Percentiles rank a stretch among this genome's conserved stretches.
phyloP scores from a whole-genome alignment of 106 monocot species.

The Acorus gramineus region DNA sequence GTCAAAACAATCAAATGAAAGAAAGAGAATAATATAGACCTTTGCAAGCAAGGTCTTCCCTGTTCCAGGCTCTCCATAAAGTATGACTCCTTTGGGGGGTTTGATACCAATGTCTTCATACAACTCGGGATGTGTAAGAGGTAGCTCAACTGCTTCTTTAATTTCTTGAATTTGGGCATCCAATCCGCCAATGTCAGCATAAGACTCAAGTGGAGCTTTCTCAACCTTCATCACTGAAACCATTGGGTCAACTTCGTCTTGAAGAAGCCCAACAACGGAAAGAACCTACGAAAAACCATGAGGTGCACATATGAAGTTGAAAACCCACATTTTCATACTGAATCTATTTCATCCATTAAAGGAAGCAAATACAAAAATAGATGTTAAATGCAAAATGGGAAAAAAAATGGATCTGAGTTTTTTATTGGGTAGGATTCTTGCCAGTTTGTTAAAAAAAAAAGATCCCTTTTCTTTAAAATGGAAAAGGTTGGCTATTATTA shows the following conservation, averaged over 20 bases:
- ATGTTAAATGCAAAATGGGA: neutral
- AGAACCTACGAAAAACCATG: conserved; percentile 45
- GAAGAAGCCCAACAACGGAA: conserved; percentile 88
- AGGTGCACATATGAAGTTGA: neutral
- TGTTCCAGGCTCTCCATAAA: conserved; percentile 96
- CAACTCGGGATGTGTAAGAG: conserved; percentile 90
- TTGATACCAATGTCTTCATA: conserved; percentile 95
- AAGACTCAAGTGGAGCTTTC: conserved; percentile 90
- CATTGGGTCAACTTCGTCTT: conserved; percentile 98
- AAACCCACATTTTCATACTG: too few species aligned
- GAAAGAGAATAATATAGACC: conserved; percentile 23
- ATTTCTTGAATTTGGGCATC: conserved; percentile 99
- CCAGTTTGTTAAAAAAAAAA: too few species aligned
- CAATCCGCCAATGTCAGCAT: conserved; percentile 94
- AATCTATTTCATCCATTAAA: neutral
- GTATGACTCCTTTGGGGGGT: conserved; percentile 93
- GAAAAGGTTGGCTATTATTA: too few species aligned
- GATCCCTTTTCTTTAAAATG: too few species aligned
- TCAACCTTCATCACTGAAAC: conserved; percentile 99
- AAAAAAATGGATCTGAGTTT: neutral
- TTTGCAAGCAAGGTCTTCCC: conserved; percentile 94
- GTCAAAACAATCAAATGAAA: neutral
- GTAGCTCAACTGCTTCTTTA: conserved; percentile 95
- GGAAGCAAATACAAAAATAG: neutral
- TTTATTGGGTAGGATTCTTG: too few species aligned